Percentiles rank a stretch among this genome's conserved stretches.
Evolutionary conservation across 768 basidiomycete species (phyloP).

Genomic region (Phylloporus rhodoxanthus): DNA sequence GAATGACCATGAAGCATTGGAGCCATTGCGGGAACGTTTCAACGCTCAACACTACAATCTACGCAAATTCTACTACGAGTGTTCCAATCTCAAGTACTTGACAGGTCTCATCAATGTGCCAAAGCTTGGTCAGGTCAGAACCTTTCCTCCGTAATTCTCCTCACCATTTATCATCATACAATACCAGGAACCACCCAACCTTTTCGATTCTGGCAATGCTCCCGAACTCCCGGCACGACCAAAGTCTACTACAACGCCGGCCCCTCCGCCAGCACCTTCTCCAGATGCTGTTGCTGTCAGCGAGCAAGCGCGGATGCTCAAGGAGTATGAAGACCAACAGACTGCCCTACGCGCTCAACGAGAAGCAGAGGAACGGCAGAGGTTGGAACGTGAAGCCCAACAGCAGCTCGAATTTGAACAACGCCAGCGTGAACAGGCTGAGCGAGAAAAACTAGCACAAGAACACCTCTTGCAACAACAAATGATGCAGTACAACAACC

Average conservation of each 20-base stretch:
- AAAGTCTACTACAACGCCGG: constrained; percentile 45
- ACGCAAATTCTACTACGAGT: constrained; percentile 98
- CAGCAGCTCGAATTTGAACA: constrained; percentile 88
- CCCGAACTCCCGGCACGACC: constrained; percentile 86
- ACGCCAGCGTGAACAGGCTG: constrained; percentile 80
- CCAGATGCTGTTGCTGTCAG: constrained; percentile 68
- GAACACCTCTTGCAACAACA: constrained; percentile 83
- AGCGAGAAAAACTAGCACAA: constrained; percentile 82
- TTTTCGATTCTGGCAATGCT: constrained; percentile 73
- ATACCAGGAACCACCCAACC: constrained; percentile 88
- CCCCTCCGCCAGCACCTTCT: constrained; percentile 69
- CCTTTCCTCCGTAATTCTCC: not conserved
- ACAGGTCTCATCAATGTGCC: constrained; percentile 98
- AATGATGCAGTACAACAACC: constrained; percentile 73
- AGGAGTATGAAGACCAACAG: constrained; percentile 95
- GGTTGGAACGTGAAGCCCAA: constrained; percentile 68
- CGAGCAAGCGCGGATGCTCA: constrained; percentile 91
- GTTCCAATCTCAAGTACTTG: constrained; percentile 95
- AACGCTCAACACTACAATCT: constrained; percentile 88
- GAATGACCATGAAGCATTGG: constrained; percentile 81
- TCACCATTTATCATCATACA: not conserved
- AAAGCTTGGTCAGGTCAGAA: constrained; percentile 78
- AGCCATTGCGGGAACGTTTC: constrained; percentile 83
- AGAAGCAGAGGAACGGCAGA: constrained; percentile 77
- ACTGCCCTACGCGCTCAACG: constrained; percentile 75